phyloP scores from a whole-genome alignment of 371 early-diverging fungal genomes.

The Mortierella sp. region DNA sequence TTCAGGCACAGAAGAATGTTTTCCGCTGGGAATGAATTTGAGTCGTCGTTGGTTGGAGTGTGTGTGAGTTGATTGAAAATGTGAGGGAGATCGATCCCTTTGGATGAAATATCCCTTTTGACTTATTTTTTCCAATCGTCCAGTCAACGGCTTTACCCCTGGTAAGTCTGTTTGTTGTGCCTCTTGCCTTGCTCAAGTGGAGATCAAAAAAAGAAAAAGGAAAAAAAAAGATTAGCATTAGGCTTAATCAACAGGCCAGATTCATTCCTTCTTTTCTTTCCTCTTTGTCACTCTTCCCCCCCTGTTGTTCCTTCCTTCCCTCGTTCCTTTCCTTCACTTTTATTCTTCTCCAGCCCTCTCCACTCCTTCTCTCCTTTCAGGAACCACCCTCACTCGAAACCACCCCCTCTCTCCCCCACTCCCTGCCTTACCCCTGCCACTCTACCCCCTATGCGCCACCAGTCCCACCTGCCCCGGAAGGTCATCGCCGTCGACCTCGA shows the following conservation, averaged over 20 bases:
- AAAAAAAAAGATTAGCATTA: not conserved
- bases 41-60: no score
- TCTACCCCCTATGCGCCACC: slow-evolving; percentile 33
- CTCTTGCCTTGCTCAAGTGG: not conserved
- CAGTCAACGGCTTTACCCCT: not conserved
- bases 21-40: no score
- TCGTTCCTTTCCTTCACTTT: not conserved
- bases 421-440: not conserved
- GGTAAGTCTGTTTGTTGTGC: not conserved
- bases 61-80: no score
- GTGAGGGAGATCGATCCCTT: no score
- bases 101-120: no score
- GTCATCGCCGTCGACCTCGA: slow-evolving; percentile 68
- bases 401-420: not conserved
- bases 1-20: no score
- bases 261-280: not conserved
- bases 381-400: not conserved
- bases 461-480: slow-evolving; percentile 53
- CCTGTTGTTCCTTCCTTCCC: not conserved
- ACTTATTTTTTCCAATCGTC: no score
- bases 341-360: not conserved
- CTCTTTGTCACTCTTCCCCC: not conserved
- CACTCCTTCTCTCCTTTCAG: not conserved
- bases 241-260: not conserved
- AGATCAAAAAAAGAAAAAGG: slow-evolving; percentile 1